Base-by-base conservation (phyloP, 345 rosid species). In the Gossypium stocksii region DNA sequence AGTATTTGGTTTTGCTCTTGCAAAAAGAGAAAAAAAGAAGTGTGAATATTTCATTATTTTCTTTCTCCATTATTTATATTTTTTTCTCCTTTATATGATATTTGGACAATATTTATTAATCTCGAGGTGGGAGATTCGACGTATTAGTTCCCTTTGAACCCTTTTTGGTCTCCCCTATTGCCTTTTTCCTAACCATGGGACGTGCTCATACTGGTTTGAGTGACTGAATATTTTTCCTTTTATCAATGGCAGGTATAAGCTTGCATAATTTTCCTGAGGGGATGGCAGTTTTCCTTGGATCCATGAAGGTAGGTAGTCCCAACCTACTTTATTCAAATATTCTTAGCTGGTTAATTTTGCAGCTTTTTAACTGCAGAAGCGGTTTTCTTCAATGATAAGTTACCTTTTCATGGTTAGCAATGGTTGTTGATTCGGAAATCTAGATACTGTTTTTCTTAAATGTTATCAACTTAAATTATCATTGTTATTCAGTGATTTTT, bases 251-350 rank as follows among this genome's bases (percentile, higher is more conserved):
- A 95, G 99, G 98, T 71, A 95, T 95, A 87, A 95, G 99, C 88
- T 90, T 92, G 94, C 99, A 95, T 82, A 95, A 95, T 83, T 89
- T 95, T 78, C 99, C 98, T 2, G 99, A 95, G 84, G 98, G 98
- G 60, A 95, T 95, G 98, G 98, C 99, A 0, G 98, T 95, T 67
- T 95, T 95, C 82, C 98, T 95, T 70, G 98, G 99, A 80, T 93
- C 99, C 76, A 81, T 93, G 34, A 95, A 93, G 99, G 99, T 92
- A 90, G 98, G 98, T 89, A 84, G 68, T n/a, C 53, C 23, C 22
- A 41, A 25, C 63, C 51, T 41, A 27, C 53, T 27, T 73, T 73
- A 49, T 49, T 16, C 12, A 14, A 4, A 25, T 16, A 4, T 16
- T 49, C 9, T 25, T 27, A 69, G 14, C 3, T 69, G 43, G 15